Conservation (phyloP, 2,329 filamentous ascomycete genomes). For the Paracamarosporium sp. region DNA sequence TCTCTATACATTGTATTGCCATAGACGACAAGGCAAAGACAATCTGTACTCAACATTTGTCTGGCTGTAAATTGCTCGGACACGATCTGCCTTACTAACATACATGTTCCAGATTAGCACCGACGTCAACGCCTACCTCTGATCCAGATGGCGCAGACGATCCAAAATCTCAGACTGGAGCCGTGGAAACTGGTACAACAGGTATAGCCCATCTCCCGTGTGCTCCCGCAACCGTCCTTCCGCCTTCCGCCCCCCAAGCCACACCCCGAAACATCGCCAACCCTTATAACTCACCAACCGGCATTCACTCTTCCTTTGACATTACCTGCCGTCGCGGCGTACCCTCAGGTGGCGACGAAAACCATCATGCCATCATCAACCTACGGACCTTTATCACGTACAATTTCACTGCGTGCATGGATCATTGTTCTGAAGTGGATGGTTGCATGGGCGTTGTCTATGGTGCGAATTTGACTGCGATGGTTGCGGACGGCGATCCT, state of each 20-base stretch:
- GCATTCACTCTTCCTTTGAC: constrained; percentile 13
- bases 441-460: constrained; percentile 11
- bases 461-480: constrained; percentile 13
- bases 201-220: constrained; percentile 16
- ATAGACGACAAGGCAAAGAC: too few species aligned
- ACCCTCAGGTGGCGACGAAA: background rate
- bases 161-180: background rate
- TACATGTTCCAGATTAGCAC: background rate
- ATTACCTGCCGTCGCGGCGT: constrained; percentile 18
- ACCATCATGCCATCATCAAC: background rate
- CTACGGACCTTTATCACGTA: constrained; percentile 9
- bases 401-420: constrained; percentile 14
- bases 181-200: constrained; percentile 14
- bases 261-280: constrained; percentile 9
- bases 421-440: constrained; percentile 3
- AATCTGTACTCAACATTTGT: too few species aligned
- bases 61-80: background rate
- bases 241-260: background rate
- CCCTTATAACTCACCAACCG: background rate
- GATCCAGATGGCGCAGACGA: background rate
- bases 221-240: background rate
- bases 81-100: background rate
- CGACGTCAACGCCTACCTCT: background rate
- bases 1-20: too few species aligned
- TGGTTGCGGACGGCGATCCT: constrained; percentile 11